phyloP scores from a whole-genome alignment of 2,329 filamentous ascomycete genomes.

The Penicillium paneum region DNA sequence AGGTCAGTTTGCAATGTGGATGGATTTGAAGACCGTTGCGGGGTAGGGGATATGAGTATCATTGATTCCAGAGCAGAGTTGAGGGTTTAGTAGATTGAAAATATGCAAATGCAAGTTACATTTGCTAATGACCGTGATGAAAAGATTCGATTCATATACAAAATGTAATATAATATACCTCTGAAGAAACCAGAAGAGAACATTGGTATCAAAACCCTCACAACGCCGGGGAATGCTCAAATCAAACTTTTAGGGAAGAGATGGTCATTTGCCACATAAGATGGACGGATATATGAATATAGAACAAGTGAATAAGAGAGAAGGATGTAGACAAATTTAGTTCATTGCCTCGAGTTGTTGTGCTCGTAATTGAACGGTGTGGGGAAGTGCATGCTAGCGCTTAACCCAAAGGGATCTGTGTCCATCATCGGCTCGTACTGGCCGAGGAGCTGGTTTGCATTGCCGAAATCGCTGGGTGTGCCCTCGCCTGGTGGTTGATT shows the following conservation, averaged over 20 bases:
- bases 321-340: not conserved
- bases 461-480: constrained; percentile 42
- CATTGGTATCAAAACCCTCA: constrained; percentile 32
- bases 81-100: not conserved
- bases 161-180: constrained; percentile 13
- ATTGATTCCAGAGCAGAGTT: not conserved
- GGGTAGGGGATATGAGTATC: not conserved
- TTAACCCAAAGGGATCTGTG: constrained; percentile 88
- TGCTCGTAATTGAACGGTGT: constrained; percentile 63
- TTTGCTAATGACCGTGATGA: not conserved
- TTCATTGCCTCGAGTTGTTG: constrained; percentile 35
- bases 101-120: not conserved
- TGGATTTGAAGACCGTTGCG: too few relatives aligned
- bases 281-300: constrained; percentile 5
- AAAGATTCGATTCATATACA: constrained; percentile 9
- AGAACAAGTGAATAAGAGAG: not conserved
- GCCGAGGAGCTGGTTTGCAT: constrained; percentile 57
- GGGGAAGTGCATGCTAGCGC: constrained; percentile 92
- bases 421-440: constrained; percentile 84
- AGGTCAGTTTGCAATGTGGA: not conserved
- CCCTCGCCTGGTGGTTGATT: constrained; percentile 37
- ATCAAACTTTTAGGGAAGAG: constrained; percentile 28
- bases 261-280: constrained; percentile 7
- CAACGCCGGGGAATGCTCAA: constrained; percentile 37
- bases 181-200: constrained; percentile 18